Conservation (phyloP, 371 early-diverging fungal genomes). For the Blastocladiella emersonii region DNA sequence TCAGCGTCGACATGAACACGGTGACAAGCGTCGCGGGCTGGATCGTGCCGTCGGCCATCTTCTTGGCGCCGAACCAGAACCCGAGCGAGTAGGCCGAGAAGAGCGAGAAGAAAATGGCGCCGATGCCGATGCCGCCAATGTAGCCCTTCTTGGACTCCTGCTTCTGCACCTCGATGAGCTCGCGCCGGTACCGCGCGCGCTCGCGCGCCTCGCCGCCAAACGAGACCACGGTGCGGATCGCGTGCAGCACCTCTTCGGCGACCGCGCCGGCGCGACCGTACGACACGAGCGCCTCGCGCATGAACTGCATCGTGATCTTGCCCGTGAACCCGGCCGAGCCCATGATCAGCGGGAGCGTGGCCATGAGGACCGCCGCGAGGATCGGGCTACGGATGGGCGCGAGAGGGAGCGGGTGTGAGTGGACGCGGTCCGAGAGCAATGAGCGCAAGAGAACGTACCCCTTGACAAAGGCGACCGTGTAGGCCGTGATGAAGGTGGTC, state of each 20-base stretch:
- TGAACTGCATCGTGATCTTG: neutral
- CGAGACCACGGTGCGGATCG: conserved; percentile 28
- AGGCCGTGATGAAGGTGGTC: neutral
- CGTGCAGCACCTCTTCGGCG: conserved; percentile 55
- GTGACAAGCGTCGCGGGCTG: conserved; percentile 24
- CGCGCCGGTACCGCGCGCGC: conserved; percentile 28
- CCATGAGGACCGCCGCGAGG: neutral
- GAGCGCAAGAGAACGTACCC: neutral
- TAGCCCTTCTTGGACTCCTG: conserved; percentile 31
- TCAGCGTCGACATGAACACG: conserved; percentile 53
- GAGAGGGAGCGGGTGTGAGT: neutral
- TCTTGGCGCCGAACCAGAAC: conserved; percentile 45
- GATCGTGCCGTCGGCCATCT: conserved; percentile 28
- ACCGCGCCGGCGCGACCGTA: conserved; percentile 52
- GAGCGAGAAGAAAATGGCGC: conserved; percentile 20
- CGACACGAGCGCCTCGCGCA: conserved; percentile 12
- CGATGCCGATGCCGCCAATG: conserved; percentile 25
- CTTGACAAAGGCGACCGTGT: neutral
- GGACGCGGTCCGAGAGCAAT: too few relatives aligned
- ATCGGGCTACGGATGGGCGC: neutral
- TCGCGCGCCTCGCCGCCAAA: conserved; percentile 37
- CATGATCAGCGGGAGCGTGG: neutral
- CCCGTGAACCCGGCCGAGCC: conserved; percentile 1
- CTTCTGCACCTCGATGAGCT: conserved; percentile 23
- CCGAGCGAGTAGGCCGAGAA: conserved; percentile 31